Percentiles rank a stretch among this genome's conserved stretches.
Evolutionary conservation across 2,329 filamentous ascomycete species (phyloP).

Genomic region (Pseudogymnoascus sp.): DNA sequence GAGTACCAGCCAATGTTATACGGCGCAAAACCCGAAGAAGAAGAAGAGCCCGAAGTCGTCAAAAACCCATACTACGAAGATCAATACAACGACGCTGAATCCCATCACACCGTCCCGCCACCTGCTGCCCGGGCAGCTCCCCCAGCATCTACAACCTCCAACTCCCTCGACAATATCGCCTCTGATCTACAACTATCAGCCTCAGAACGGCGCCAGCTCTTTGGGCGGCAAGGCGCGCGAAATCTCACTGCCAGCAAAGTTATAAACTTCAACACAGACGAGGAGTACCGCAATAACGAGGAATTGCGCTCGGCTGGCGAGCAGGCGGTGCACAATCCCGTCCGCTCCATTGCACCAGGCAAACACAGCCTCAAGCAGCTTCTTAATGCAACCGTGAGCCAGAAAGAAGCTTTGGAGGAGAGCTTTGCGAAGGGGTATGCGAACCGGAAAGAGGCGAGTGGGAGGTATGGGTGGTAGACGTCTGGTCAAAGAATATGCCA

Average conservation of each 20-base stretch:
- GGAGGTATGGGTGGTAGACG: constrained; percentile 72
- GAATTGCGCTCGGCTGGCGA: constrained; percentile 62
- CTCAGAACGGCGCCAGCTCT: constrained; percentile 71
- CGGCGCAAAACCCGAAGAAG: constrained; percentile 17
- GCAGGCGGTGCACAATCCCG: constrained; percentile 66
- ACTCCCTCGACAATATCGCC: constrained; percentile 64
- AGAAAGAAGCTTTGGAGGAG: constrained; percentile 83
- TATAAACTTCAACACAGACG: constrained; percentile 81
- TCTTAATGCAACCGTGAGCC: constrained; percentile 71
- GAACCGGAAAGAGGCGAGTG: constrained; percentile 74
- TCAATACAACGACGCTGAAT: constrained; percentile 20
- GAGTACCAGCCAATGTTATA: constrained; percentile 48
- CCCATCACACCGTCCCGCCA: constrained; percentile 19
- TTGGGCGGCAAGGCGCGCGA: constrained; percentile 53
- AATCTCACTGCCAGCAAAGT: constrained; percentile 50
- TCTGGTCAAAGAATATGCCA: background rate
- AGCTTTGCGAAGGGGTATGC: constrained; percentile 75
- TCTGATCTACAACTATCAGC: constrained; percentile 71
- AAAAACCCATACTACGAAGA: constrained; percentile 25
- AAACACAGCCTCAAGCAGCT: constrained; percentile 88
- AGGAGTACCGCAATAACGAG: constrained; percentile 82
- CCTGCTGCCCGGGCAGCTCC: constrained; percentile 20
- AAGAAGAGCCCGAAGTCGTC: constrained; percentile 11
- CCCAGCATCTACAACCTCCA: constrained; percentile 23
- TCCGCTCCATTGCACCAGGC: constrained; percentile 73